phyloP scores from a whole-genome alignment of 2,329 filamentous ascomycete species.

The Apiospora phragmitis region DNA sequence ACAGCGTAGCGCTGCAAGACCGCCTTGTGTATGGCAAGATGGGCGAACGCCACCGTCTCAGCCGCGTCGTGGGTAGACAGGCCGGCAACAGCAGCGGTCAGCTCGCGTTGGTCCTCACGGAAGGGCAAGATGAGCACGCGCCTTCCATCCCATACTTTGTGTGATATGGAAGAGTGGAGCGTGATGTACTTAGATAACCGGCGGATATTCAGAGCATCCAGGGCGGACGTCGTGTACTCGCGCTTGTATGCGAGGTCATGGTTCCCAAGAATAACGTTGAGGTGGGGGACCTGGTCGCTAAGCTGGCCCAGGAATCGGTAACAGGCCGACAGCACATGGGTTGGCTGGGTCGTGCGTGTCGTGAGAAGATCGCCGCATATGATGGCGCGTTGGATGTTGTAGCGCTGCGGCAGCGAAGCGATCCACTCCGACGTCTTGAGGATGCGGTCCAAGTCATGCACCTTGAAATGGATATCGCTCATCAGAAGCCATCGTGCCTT shows the following conservation, averaged over 20 bases:
- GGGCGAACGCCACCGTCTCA: slow-evolving; percentile 31
- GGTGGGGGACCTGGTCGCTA: slow-evolving; percentile 26
- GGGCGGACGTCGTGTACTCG: slow-evolving; percentile 31
- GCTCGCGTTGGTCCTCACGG: slow-evolving; percentile 31
- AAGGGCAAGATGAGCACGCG: slow-evolving; percentile 33
- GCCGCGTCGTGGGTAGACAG: slow-evolving; percentile 23
- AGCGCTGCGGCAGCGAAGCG: slow-evolving; percentile 22
- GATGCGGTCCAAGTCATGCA: slow-evolving; percentile 30
- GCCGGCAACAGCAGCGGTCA: slow-evolving; percentile 25
- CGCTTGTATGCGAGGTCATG: slow-evolving; percentile 34
- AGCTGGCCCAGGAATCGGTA: slow-evolving; percentile 32
- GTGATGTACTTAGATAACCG: slow-evolving; percentile 26
- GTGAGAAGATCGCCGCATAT: slow-evolving; percentile 35
- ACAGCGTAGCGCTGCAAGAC: slow-evolving; percentile 30
- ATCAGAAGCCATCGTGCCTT: slow-evolving; percentile 30
- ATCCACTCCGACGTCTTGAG: slow-evolving; percentile 32
- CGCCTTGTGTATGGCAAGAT: slow-evolving; percentile 34
- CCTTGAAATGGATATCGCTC: slow-evolving; percentile 35
- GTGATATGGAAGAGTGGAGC: slow-evolving; percentile 24
- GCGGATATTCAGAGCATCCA: slow-evolving; percentile 29
- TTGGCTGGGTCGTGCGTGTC: slow-evolving; percentile 29
- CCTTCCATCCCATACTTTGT: slow-evolving; percentile 30
- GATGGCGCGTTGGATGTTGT: slow-evolving; percentile 28
- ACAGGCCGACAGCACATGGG: slow-evolving; percentile 32
- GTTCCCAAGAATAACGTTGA: slow-evolving; percentile 36